phyloP scores from a whole-genome alignment of 2,329 filamentous ascomycete genomes.

The Pseudocercospora fuligena region DNA sequence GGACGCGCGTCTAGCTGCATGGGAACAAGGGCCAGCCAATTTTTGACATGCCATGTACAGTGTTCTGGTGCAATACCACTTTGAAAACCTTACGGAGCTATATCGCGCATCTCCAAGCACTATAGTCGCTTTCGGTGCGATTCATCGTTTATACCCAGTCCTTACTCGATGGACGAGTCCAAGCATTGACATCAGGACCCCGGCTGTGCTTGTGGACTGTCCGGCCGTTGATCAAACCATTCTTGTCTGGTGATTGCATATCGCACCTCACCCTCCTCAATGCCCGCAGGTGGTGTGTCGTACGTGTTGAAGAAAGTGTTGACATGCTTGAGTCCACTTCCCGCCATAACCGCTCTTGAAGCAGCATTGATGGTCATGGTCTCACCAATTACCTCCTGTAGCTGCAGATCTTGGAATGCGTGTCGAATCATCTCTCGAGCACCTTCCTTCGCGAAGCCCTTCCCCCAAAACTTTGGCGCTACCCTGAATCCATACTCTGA shows the following conservation, averaged over 20 bases:
- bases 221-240: not conserved
- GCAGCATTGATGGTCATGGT: not conserved
- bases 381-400: not conserved
- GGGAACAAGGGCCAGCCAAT: too few species aligned
- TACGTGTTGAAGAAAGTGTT: conserved; percentile 2
- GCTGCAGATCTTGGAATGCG: not conserved
- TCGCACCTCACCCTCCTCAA: not conserved
- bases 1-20: too few species aligned
- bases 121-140: too few species aligned
- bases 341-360: not conserved
- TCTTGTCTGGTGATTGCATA: not conserved
- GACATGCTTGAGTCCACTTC: not conserved
- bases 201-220: not conserved
- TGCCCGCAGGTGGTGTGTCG: not conserved
- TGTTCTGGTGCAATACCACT: too few species aligned
- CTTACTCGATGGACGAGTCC: too few species aligned
- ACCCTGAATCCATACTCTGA: not conserved
- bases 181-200: not conserved
- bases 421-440: conserved; percentile 2
- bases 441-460: not conserved
- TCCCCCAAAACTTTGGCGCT: not conserved
- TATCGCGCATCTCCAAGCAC: too few species aligned
- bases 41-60: too few species aligned
- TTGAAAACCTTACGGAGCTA: too few species aligned
- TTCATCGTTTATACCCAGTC: too few species aligned